Base-by-base conservation (phyloP, 208 protist species). In the Crithidia mellificae region DNA sequence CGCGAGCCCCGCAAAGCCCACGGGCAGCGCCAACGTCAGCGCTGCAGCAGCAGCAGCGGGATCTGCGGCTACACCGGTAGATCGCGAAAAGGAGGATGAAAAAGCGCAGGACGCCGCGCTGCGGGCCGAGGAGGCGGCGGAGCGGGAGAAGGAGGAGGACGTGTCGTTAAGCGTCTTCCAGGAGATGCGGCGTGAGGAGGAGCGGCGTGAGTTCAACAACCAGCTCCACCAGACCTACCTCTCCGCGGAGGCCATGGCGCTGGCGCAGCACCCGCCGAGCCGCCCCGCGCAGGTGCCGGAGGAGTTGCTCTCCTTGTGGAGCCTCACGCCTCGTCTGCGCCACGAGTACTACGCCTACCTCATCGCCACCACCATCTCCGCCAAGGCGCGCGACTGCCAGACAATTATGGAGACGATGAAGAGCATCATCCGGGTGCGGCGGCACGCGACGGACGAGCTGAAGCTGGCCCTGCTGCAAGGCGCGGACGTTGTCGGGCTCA, bases 401-500 rank as follows among this genome's bases (percentile, higher is more conserved):
- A 71, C 83, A 0, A 89, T 94, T 50, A 88, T 94, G 86, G 80
- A 90, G 20, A 80, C 78, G 12, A 84, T 96, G 56, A 51, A 77
- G 64, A 87, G 83, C 46, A 68, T 88, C 17, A 68, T 96, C 19
- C 76, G 66, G 6, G 87, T 94, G 50, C 91, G 88, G 38, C 90
- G 84, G 55, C 91, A 96, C 75, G 88, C 88, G 22, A 87, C 88
- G 38, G 87, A 92, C 61, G 86, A 93, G 72, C 71, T 87, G 38
- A 86, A 87, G 69, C 74, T 96, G 27, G 58, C 77, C 12, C 69
- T 96, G 15, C 84, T 96, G 63, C 84, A 81, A 7, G 86, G 84
- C 9, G 91, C 89, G 7, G 87, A 96, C 65, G 85, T 98, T n/a
- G 84, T 98, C 52, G 96, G 93, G 49, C 73, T 95, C 19, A 98